phyloP scores from a whole-genome alignment of 148 eudicot species.

The Nepenthes mirabilis region DNA sequence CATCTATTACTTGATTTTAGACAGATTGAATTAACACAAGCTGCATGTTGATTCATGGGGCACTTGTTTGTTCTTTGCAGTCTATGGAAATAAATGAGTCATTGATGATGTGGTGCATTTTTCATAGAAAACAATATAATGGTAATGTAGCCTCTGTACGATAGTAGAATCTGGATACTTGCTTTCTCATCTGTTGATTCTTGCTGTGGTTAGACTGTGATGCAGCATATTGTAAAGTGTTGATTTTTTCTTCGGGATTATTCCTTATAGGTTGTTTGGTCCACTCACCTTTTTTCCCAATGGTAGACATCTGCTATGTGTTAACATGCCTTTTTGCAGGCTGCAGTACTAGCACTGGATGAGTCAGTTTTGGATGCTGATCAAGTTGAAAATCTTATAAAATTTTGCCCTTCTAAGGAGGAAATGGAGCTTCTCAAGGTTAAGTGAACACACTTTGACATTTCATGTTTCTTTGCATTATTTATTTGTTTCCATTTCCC shows the following conservation, averaged over 20 bases:
- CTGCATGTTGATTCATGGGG: no score
- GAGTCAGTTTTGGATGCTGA: conserved; percentile 93
- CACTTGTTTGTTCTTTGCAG: no score
- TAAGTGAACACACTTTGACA: conserved; percentile 2
- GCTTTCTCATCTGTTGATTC: background rate
- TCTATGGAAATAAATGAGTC: no score
- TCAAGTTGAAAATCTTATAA: conserved; percentile 94
- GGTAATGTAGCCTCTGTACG: no score
- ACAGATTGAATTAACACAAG: no score
- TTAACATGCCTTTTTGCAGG: conserved; percentile 24
- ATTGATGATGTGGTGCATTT: no score
- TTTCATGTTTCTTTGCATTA: background rate
- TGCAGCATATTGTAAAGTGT: background rate
- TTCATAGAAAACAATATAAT: no score
- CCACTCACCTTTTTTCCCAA: background rate
- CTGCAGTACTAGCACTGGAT: conserved; percentile 86
- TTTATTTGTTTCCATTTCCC: background rate
- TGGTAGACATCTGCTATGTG: background rate
- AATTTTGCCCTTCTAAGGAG: conserved; percentile 94
- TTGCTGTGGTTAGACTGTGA: background rate
- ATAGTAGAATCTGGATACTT: background rate
- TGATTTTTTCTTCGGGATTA: no score
- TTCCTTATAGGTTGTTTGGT: no score
- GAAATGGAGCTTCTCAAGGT: conserved; percentile 98
- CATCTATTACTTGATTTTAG: no score